Base-by-base conservation (phyloP, 371 early-diverging fungal species). In the Umbelopsis sp. region DNA sequence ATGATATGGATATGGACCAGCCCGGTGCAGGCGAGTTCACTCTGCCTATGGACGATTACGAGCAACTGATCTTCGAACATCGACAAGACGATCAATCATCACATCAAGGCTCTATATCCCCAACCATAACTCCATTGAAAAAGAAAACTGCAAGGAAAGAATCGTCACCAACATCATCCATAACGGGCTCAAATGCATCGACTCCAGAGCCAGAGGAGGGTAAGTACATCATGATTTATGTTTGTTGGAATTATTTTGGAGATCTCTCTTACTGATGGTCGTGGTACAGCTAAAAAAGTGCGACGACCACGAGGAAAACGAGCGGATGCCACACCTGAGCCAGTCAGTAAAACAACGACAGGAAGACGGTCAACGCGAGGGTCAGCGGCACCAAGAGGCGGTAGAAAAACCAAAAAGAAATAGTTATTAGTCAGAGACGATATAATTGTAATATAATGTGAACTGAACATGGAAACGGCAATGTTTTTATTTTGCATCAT, bases 201-300 rank as follows among this genome's bases (percentile, higher is more conserved):
- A 78, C 87, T 62, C 83, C 89, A 46, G 82, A 86, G 65, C 82
- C 84, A 70, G 84, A 90, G 78, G 86, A 85, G 74, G 77, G 87
- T 83, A 80, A 68, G 48, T 37, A 0, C 14, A 32, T 41, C 41
- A 7, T 41, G 41, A 41, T 7, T 10, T 12, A 1, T 41, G 12
- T 41, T 41, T 41, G 41, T 41, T 29, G 29, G 41, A 41, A 5
- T 41, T 41, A 7, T 41, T 22, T 41, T 41, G 41, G 41, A 41
- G 41, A 2, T 7, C 41, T 41, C 41, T 41, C 41, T 35, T 32
- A 52, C 29, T 3, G 22, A 35, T 18, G 11, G 57, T 32, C 35
- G 2, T 35, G 18, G 16, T 57, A 57, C 57, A 57, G 57, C 35
- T 18, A 57, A 57, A 57, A 29, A 35, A 14, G 57, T 4, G 16